Evolutionary conservation across 129 eudicot genomes (phyloP).

Genomic region (Pittosporum tobira): DNA sequence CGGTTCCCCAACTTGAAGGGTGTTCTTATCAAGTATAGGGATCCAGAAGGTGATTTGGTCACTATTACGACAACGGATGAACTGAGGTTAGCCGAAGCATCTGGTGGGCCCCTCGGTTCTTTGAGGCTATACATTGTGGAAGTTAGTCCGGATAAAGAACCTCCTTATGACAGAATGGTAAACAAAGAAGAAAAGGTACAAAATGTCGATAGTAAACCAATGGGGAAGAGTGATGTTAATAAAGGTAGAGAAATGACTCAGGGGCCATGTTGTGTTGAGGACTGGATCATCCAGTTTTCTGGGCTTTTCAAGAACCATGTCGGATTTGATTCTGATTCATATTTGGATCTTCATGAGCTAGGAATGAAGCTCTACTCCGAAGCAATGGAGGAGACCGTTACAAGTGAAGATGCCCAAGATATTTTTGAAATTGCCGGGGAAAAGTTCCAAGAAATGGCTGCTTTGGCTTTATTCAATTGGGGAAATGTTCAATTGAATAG

Average conservation of each 20-base stretch:
- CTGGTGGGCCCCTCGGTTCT: constrained; percentile 43
- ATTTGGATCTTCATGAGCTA: constrained; percentile 80
- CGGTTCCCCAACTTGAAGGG: constrained; percentile 69
- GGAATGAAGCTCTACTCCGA: constrained; percentile 82
- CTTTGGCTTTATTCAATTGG: constrained; percentile 78
- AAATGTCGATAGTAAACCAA: constrained; percentile 16
- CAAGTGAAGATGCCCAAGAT: constrained; percentile 61
- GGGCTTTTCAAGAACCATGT: constrained; percentile 80
- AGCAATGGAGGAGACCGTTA: constrained; percentile 77
- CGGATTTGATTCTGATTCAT: constrained; percentile 77
- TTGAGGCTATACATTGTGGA: constrained; percentile 57
- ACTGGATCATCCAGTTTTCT: constrained; percentile 82
- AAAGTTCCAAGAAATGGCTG: constrained; percentile 86
- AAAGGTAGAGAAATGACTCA: constrained; percentile 21
- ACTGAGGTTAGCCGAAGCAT: constrained; percentile 69
- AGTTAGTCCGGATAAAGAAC: constrained; percentile 75
- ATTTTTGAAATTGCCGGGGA: constrained; percentile 60
- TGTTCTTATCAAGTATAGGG: constrained; percentile 77
- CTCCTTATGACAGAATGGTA: constrained; percentile 49
- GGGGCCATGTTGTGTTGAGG: constrained; percentile 50
- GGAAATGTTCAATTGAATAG: constrained; percentile 91
- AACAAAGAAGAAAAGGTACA: constrained; percentile 13
- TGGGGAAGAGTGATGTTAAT: constrained; percentile 24
- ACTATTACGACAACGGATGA: constrained; percentile 75
- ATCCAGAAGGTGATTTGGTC: constrained; percentile 86